Conservation (phyloP, 768 basidiomycete species). For the Naganishia antarctica region DNA sequence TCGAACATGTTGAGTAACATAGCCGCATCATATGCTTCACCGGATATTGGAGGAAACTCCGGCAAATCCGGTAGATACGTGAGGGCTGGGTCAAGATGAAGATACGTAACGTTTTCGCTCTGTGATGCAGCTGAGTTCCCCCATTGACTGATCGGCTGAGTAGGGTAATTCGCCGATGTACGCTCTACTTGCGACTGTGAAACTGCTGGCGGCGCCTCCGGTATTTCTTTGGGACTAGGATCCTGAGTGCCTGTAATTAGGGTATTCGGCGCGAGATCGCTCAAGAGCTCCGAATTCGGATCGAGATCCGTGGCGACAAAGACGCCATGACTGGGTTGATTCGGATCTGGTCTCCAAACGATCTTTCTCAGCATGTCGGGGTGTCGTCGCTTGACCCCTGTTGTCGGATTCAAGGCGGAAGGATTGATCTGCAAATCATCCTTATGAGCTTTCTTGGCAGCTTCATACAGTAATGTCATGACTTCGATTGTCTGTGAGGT, state of each 20-base stretch:
- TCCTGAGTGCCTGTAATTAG: slow-evolving; percentile 9
- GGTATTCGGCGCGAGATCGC: slow-evolving; percentile 26
- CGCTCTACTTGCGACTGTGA: not conserved
- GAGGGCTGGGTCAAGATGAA: slow-evolving; percentile 20
- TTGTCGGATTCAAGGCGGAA: slow-evolving; percentile 72
- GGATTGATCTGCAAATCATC: slow-evolving; percentile 53
- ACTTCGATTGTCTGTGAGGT: slow-evolving; percentile 75
- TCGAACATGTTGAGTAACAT: slow-evolving; percentile 28
- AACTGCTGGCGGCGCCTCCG: not conserved
- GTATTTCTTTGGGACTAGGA: slow-evolving; percentile 4
- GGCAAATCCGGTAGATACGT: slow-evolving; percentile 20
- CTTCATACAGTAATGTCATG: slow-evolving; percentile 82
- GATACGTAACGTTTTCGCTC: slow-evolving; percentile 13
- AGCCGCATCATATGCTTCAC: slow-evolving; percentile 8
- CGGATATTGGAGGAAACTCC: not conserved
- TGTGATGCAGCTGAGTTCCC: not conserved
- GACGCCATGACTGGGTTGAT: slow-evolving; percentile 78
- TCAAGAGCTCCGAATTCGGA: slow-evolving; percentile 23
- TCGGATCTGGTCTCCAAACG: slow-evolving; percentile 71
- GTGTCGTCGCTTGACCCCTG: slow-evolving; percentile 53
- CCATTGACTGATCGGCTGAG: slow-evolving; percentile 13
- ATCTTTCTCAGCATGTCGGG: slow-evolving; percentile 48
- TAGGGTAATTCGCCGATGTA: not conserved
- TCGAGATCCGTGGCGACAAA: slow-evolving; percentile 58
- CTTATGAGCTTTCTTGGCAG: slow-evolving; percentile 71